These are phyloP conservation scores for Arabidopsis arenosa DNA, from an alignment of 345 rosid species.

Conservation along the genomic window DNA sequence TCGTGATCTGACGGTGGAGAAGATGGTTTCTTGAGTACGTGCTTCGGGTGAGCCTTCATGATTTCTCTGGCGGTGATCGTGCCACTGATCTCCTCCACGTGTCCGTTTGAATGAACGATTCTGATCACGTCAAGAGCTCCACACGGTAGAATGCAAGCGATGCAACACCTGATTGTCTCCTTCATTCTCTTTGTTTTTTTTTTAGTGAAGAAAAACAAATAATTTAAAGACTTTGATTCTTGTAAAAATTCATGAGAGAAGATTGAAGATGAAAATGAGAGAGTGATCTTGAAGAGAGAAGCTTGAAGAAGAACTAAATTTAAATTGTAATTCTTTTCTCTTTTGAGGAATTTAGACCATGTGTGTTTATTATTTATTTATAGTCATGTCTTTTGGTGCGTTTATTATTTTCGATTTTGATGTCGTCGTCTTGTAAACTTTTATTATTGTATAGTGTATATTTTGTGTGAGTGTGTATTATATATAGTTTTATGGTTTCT, in stretches of 20 bases:
- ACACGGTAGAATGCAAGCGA: constrained; percentile 97
- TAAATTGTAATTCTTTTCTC: constrained; percentile 22
- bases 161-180: constrained; percentile 90
- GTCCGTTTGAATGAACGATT: constrained; percentile 86
- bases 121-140: constrained; percentile 95
- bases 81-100: constrained; percentile 94
- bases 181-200: constrained; percentile 51
- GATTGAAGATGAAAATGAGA: constrained; percentile 29
- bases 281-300: constrained; percentile 32
- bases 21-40: constrained; percentile 83
- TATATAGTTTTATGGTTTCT: constrained; percentile 36
- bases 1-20: constrained; percentile 56
- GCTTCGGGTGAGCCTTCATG: constrained; percentile 84
- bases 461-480: constrained; percentile 32
- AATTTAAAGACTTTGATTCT: constrained; percentile 17
- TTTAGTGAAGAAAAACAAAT: neutral
- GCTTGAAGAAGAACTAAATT: constrained; percentile 36
- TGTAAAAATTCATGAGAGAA: constrained; percentile 31
- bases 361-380: constrained; percentile 40
- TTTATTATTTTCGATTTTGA: neutral
- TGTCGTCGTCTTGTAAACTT: constrained; percentile 13
- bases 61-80: constrained; percentile 74
- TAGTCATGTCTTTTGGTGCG: constrained; percentile 42
- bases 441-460: constrained; percentile 12
- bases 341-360: constrained; percentile 28